Conservation (phyloP, 169 alveolate species). For the Theileria sp. region DNA sequence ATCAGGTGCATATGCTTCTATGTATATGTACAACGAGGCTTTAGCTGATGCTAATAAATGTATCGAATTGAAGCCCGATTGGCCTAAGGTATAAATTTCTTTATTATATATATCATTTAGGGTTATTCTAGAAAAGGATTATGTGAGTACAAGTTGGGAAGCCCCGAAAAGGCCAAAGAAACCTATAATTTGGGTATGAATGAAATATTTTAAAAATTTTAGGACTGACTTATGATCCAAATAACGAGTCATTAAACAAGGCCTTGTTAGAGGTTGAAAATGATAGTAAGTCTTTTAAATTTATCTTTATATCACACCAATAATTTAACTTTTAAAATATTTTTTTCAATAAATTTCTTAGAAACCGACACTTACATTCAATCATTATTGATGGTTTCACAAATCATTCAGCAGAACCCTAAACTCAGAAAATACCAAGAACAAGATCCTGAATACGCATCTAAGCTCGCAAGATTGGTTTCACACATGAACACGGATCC, state of each 20-base stretch:
- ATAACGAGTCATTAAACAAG: conserved; percentile 81
- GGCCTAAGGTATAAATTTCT: conserved; percentile 82
- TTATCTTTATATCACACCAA: neutral
- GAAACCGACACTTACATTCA: conserved; percentile 40
- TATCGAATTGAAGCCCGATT: conserved; percentile 86
- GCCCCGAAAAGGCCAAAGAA: conserved; percentile 82
- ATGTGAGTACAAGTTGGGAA: conserved; percentile 82
- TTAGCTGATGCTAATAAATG: conserved; percentile 90
- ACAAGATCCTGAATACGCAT: conserved; percentile 55
- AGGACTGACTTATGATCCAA: conserved; percentile 89
- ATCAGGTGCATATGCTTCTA: conserved; percentile 89
- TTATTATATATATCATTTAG: conserved; percentile 25
- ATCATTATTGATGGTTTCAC: conserved; percentile 34
- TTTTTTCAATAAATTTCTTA: neutral
- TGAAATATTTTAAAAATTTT: neutral
- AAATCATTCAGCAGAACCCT: conserved; percentile 38
- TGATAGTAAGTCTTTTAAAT: conserved; percentile 34
- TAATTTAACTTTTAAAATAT: conserved; percentile 12
- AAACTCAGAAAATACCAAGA: conserved; percentile 53
- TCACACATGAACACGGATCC: conserved; percentile 50
- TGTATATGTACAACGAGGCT: conserved; percentile 86
- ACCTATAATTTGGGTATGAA: conserved; percentile 74
- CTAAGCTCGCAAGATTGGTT: conserved; percentile 27
- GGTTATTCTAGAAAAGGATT: conserved; percentile 90
- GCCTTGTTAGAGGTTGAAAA: conserved; percentile 76